A percentile compares a stretch with the other conserved stretches of the same genome.
These are phyloP conservation scores for Corylus americana DNA, from an alignment of 306 rosid species.

Conservation along the genomic window DNA sequence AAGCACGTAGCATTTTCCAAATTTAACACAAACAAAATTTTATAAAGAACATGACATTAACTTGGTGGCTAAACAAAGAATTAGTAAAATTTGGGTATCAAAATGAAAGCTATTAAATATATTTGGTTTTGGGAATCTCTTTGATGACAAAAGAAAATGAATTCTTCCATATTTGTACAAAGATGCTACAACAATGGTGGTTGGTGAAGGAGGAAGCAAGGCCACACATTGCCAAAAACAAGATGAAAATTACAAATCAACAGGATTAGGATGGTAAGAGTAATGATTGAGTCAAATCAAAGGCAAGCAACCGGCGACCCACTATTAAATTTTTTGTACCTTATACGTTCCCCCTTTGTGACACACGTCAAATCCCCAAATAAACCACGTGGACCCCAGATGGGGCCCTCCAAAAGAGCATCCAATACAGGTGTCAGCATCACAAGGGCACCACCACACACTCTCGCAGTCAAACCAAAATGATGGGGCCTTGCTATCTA, in stretches of 20 bases:
- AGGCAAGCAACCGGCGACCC: constrained; percentile 57
- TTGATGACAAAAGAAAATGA: background rate
- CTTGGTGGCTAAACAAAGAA: background rate
- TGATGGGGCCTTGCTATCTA: constrained; percentile 28
- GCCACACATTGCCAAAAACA: background rate
- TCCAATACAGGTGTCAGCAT: constrained; percentile 37
- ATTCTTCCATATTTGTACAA: background rate
- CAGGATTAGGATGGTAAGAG: constrained; percentile 42
- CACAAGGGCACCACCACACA: constrained; percentile 16
- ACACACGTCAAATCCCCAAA: background rate
- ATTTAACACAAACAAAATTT: background rate
- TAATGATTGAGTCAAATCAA: constrained; percentile 70
- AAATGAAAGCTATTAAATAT: background rate
- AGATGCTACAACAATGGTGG: background rate
- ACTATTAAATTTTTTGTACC: constrained; percentile 32
- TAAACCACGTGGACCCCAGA: background rate
- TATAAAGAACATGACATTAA: background rate
- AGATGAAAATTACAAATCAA: background rate
- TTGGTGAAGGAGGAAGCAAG: background rate
- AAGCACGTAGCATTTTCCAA: too few species aligned
- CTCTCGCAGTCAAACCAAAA: constrained; percentile 53
- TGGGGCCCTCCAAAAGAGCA: constrained; percentile 25
- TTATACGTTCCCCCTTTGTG: constrained; percentile 27
- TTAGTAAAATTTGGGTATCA: background rate
- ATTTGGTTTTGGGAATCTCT: background rate